A percentile compares a stretch with the other conserved stretches of the same genome.
Conservation (phyloP, 2,329 filamentous ascomycete species). For the Cladophialophora bantiana region DNA sequence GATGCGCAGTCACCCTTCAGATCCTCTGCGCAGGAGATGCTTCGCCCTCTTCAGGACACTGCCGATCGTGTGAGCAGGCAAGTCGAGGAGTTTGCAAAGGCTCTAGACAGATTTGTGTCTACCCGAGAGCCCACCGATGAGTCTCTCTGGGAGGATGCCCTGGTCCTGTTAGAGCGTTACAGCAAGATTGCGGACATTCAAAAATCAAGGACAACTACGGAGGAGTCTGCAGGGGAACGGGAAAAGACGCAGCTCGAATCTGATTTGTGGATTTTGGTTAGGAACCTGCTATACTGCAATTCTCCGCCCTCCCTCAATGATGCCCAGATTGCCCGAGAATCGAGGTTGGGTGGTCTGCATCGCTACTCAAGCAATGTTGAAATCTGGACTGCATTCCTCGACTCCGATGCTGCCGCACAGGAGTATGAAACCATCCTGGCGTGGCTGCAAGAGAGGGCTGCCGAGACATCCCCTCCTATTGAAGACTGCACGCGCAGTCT, state of each 20-base stretch:
- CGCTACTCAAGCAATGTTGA: conserved; percentile 67
- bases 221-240: conserved; percentile 52
- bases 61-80: conserved; percentile 76
- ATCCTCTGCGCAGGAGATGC: conserved; percentile 54
- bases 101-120: conserved; percentile 74
- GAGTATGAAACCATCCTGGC: conserved; percentile 82
- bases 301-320: conserved; percentile 61
- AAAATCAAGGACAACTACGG: conserved; percentile 40
- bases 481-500: conserved; percentile 78
- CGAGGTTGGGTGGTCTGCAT: conserved; percentile 54
- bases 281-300: conserved; percentile 76
- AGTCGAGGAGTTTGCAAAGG: conserved; percentile 84
- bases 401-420: conserved; percentile 73
- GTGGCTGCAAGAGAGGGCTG: conserved; percentile 79
- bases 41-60: conserved; percentile 68
- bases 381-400: conserved; percentile 76
- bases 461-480: conserved; percentile 71
- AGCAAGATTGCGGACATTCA: conserved; percentile 60
- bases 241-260: conserved; percentile 79
- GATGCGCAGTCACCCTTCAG: conserved; percentile 29
- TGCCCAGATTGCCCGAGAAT: conserved; percentile 49
- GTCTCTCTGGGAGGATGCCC: conserved; percentile 64
- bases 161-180: conserved; percentile 72
- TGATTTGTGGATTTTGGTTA: conserved; percentile 72
- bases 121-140: conserved; percentile 48